Evolutionary conservation across 2,329 filamentous ascomycete species (phyloP), one percentile per base, ranked within the genome.

Genomic region (Aspergillus cejpii): DNA sequence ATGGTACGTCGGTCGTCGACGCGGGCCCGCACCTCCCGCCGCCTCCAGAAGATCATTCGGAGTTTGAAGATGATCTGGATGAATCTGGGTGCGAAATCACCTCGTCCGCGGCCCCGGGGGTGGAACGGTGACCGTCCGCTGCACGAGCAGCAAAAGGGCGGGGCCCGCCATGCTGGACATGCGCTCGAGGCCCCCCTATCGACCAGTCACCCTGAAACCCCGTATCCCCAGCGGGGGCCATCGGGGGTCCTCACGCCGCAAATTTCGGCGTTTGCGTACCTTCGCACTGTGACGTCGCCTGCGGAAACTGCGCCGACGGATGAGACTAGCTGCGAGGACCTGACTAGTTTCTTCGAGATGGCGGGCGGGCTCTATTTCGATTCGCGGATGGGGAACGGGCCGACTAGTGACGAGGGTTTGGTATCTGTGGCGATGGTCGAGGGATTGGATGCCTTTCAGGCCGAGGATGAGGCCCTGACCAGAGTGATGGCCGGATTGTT

Each of bases 301-400:
- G n/a, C 28, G 17, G 45, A 45, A 7, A 17, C 44, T 1, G 33
- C 19, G 3, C 48, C 48, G 5, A 23, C 40, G 1, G 50, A 57
- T 19, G 43, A 53, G 0, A 60, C 61, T 21, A 53, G 49, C 19
- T 66, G 67, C 27, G 63, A 77, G 46, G 78, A 82, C 52, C 58
- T 82, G 34, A 80, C 77, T 4, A 79, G 70, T 48, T 65, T 81
- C 48, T 82, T 82, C 48, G 79, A 81, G 53, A 75, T 79, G 42
- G 78, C 77, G 0, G 79, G 78, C 0, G 75, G 72, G 0, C 41
- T 66, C 3, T 65, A 65, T 14, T 62, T 63, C 29, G 60, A 62
- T 40, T 50, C 57, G 2, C 24, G 47, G 20, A 28, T 45, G 23
- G 43, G 47, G 7, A 37, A 34, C 6, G 36, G 36, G 1, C 10